Evolutionary conservation across 1,284 basidiomycete species (phyloP).

Genomic region (Cryptococcus sp.): DNA sequence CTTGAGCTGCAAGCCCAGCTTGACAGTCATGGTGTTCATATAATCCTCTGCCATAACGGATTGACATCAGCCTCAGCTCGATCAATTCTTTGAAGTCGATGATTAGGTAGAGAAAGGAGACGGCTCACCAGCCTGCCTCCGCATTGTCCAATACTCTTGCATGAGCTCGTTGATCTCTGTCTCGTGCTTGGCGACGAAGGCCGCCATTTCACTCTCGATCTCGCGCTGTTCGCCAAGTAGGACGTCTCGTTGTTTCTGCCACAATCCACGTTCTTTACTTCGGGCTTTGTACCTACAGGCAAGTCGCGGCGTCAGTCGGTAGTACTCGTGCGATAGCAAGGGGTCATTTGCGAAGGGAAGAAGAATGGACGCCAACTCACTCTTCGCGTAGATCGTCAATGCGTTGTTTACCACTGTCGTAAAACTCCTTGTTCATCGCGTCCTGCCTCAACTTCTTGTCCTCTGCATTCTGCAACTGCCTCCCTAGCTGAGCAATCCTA

Average conservation of each 20-base stretch:
- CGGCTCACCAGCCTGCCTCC: slow-evolving; percentile 71
- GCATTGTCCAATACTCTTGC: slow-evolving; percentile 73
- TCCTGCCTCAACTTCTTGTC: slow-evolving; percentile 74
- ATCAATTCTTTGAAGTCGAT: no score
- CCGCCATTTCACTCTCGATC: slow-evolving; percentile 62
- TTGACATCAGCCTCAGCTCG: not conserved
- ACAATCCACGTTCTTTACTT: slow-evolving; percentile 33
- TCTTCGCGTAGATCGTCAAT: slow-evolving; percentile 71
- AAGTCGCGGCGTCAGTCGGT: not conserved
- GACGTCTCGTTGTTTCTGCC: slow-evolving; percentile 30
- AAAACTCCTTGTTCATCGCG: slow-evolving; percentile 71
- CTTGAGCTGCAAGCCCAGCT: slow-evolving; percentile 35
- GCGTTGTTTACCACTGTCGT: slow-evolving; percentile 64
- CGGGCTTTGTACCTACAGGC: slow-evolving; percentile 28
- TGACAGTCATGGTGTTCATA: slow-evolving; percentile 47
- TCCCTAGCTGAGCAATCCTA: slow-evolving; percentile 67
- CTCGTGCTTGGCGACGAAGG: slow-evolving; percentile 70
- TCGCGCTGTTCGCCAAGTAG: slow-evolving; percentile 34
- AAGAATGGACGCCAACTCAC: slow-evolving; percentile 56
- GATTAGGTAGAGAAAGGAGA: no score
- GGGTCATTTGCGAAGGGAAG: not conserved
- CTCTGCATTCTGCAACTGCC: slow-evolving; percentile 71
- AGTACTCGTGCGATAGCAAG: not conserved
- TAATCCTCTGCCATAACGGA: slow-evolving; percentile 42
- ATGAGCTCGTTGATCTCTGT: slow-evolving; percentile 72